Base-by-base conservation (phyloP, 2,329 filamentous ascomycete genomes). In the Orbilia oligospora region DNA sequence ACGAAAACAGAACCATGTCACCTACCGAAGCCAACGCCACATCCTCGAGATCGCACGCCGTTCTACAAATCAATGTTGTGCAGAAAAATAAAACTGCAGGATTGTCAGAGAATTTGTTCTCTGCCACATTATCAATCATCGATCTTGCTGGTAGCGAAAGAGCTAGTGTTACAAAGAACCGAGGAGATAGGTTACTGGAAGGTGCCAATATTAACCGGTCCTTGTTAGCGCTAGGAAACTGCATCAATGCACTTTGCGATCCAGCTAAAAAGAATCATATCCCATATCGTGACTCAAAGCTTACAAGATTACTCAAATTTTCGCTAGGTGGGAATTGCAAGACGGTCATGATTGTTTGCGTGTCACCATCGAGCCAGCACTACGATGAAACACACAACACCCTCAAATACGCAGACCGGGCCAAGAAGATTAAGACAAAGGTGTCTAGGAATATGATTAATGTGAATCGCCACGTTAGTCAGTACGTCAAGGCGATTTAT, bases 151-250 rank as follows among this genome's bases (percentile, higher is more conserved):
- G 96, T 65, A 98, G 94, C 81, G 96, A 99, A 85, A 90, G 96
- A 82, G 96, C 96, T 0, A 97, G 94, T 72, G 96, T 94, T 24
- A 99, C 96, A 20, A 97, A 97, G 86, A 99, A 99, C 84, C 88
- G 96, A 69, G 96, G 96, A 71, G 95, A 97, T 83, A 89, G 96
- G 44, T 86, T 99, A 44, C 88, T 94, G 14, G 96, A 99, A 85
- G 96, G 96, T 80, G 96, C 96, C 82, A 99, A 99, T 85, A 99
- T 99, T 89, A 99, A 99, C 89, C 97, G 98, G 84, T 99, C 96
- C 0, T 88, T 99, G 1, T 90, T 99, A 76, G 95, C 96, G 0
- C 87, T 99, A 8, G 96, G 96, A 80, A 95, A 95, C 85, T 99
- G 96, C 86, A 99, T 99, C 87, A 99, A 99, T 82, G 97, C 96